Percentiles rank a stretch among this genome's conserved stretches.
Evolutionary conservation across 768 basidiomycete species (phyloP).

Genomic region (Rhizopogon sp.): DNA sequence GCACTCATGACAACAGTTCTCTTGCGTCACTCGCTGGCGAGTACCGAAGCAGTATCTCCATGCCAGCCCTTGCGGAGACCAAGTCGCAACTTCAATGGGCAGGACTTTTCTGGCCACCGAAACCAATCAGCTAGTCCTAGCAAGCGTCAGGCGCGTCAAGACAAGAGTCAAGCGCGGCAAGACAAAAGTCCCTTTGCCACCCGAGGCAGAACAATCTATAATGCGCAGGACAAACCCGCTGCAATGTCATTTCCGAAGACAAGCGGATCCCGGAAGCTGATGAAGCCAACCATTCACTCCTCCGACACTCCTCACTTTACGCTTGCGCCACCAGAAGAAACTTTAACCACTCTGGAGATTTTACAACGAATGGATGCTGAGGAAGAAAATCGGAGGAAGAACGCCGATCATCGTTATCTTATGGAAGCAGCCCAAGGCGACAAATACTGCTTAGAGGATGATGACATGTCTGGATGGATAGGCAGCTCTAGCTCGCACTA

Average conservation of each 20-base stretch:
- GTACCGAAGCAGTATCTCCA: not conserved
- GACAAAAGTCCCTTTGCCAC: conserved; percentile 2
- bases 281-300: not conserved
- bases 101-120: not conserved
- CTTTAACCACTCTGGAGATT: conserved; percentile 1
- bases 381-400: conserved; percentile 9
- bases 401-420: conserved; percentile 2
- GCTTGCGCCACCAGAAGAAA: not conserved
- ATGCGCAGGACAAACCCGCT: not conserved
- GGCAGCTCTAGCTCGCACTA: not conserved
- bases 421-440: conserved; percentile 5
- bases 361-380: conserved; percentile 17
- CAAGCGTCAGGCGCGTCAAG: not conserved
- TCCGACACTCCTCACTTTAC: not conserved
- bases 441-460: not conserved
- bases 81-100: conserved; percentile 4
- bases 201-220: conserved; percentile 28
- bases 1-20: conserved; percentile 26
- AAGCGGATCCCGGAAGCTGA: not conserved
- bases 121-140: not conserved
- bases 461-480: not conserved
- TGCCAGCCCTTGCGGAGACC: conserved; percentile 1
- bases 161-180: not conserved
- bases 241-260: not conserved
- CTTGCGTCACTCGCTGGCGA: conserved; percentile 20